Percentiles rank a stretch among this genome's conserved stretches.
Conservation (phyloP, 805 yeast species). For the Isabelozyma pseudorhagii region DNA sequence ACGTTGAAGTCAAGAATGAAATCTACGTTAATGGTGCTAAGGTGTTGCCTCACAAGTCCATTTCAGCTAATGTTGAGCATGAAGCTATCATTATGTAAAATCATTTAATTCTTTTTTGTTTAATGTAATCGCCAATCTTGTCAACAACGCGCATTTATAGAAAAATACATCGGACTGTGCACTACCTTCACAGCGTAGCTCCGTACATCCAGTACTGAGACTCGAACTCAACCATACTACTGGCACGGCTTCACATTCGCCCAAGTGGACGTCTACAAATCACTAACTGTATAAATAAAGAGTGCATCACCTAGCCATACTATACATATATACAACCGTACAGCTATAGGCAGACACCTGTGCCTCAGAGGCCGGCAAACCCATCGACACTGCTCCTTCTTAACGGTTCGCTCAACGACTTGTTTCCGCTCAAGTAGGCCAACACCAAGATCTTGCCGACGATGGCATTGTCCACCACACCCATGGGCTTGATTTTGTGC, state of each 20-base stretch:
- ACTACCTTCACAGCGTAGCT: not conserved
- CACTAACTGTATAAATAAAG: too few relatives aligned
- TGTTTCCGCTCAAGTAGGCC: conserved; percentile 69
- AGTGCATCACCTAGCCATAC: not conserved
- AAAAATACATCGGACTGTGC: not conserved
- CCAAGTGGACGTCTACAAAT: too few relatives aligned
- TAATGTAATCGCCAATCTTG: not conserved
- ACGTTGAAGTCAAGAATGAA: conserved; percentile 97
- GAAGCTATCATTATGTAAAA: conserved; percentile 95
- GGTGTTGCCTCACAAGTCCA: conserved; percentile 97
- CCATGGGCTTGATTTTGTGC: conserved; percentile 37
- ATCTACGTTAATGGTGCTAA: conserved; percentile 99
- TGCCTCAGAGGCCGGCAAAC: conserved; percentile 9
- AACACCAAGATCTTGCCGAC: conserved; percentile 67
- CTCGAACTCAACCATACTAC: too few relatives aligned
- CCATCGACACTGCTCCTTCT: conserved; percentile 41
- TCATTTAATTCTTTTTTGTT: not conserved
- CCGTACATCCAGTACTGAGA: too few relatives aligned
- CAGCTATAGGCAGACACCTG: not conserved
- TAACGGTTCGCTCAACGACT: conserved; percentile 61
- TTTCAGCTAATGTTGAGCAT: conserved; percentile 92
- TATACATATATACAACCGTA: not conserved
- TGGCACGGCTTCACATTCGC: too few relatives aligned
- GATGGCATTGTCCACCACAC: conserved; percentile 58
- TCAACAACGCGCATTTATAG: not conserved